Evolutionary conservation across 768 basidiomycete genomes (phyloP), one percentile per base, ranked within the genome.

Genomic region (Rhizopogon rudus): DNA sequence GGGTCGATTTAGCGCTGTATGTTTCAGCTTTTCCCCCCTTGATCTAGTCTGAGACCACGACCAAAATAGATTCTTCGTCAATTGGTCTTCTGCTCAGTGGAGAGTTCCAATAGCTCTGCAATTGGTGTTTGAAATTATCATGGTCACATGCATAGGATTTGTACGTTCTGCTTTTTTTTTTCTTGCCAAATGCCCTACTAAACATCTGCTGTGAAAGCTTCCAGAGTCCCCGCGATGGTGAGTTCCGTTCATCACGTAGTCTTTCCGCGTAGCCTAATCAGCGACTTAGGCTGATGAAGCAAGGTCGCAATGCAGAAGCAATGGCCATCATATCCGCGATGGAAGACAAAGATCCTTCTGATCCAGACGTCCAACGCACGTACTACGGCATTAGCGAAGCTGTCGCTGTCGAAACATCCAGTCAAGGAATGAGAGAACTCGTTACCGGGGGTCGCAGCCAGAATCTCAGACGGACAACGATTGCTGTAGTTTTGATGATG

Each of bases 91-190:
- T n/a, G 70, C 72, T 6, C 69, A 72, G 53, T 77, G 75, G 75
- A 60, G 75, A 53, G 73, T 75, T 8, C 76, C 76, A 6, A 70
- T 76, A 29, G 72, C 75, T 2, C 46, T 77, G 12, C 76, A 77
- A 55, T 69, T 73, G 45, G 14, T 75, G 25, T 67, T 77, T 40
- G 73, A 75, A 2, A 7, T 76, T 10, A 56, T 74, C 42, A 71
- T 77, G 69, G 66, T 74, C 22, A 50, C 51, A 41, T 71, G 71
- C 33, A 68, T 71, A 14, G 53, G 45, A 46, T 73, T 70, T 55
- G 71, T 67, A 40, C 58, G 71, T 67, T 14, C 17, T 55, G 16
- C 25, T 17, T 33, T 17, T 35, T 52, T 17, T 33, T 14, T 35
- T 52, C 12, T 37, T 28, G 8, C 9, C 12, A 25, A 5, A 17